These are phyloP conservation scores for Malbranchea zuffiana DNA, from an alignment of 2,329 filamentous ascomycete genomes.

Conservation along the genomic window DNA sequence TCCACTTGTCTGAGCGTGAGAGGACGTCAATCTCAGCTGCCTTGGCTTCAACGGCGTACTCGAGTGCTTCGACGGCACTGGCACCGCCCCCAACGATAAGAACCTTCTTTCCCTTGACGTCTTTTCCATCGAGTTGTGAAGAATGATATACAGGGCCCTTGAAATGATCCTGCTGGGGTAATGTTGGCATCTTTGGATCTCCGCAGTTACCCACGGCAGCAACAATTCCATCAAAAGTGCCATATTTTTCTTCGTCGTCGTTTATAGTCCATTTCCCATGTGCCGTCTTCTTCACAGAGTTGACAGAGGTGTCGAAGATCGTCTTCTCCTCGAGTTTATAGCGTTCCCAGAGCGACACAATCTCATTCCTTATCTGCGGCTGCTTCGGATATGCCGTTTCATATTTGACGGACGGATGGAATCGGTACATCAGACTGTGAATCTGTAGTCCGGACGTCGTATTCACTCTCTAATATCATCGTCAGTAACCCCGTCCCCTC, in stretches of 20 bases:
- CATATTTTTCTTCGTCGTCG: conserved; percentile 55
- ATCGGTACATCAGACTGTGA: conserved; percentile 77
- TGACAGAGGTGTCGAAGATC: conserved; percentile 58
- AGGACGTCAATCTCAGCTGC: conserved; percentile 62
- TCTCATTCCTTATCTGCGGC: conserved; percentile 62
- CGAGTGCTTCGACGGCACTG: conserved; percentile 69
- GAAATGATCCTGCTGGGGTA: conserved; percentile 62
- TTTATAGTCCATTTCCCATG: conserved; percentile 70
- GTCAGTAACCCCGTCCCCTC: conserved; percentile 1
- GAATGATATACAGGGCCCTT: conserved; percentile 65
- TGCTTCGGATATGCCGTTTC: conserved; percentile 65
- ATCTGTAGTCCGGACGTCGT: conserved; percentile 74
- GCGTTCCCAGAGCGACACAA: conserved; percentile 60
- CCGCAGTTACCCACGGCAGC: conserved; percentile 72
- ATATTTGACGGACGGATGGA: conserved; percentile 70
- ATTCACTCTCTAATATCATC: conserved; percentile 53
- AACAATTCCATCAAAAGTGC: conserved; percentile 67
- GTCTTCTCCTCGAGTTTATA: conserved; percentile 64
- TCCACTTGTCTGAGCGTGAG: conserved; percentile 73
- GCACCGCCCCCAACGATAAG: conserved; percentile 69
- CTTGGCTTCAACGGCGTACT: conserved; percentile 59
- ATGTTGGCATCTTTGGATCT: conserved; percentile 59
- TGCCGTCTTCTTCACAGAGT: conserved; percentile 57
- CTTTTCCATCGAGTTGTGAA: conserved; percentile 59
- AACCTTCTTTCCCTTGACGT: conserved; percentile 63